Base-by-base conservation (phyloP, 371 early-diverging fungal species). In the Apophysomyces variabilis region DNA sequence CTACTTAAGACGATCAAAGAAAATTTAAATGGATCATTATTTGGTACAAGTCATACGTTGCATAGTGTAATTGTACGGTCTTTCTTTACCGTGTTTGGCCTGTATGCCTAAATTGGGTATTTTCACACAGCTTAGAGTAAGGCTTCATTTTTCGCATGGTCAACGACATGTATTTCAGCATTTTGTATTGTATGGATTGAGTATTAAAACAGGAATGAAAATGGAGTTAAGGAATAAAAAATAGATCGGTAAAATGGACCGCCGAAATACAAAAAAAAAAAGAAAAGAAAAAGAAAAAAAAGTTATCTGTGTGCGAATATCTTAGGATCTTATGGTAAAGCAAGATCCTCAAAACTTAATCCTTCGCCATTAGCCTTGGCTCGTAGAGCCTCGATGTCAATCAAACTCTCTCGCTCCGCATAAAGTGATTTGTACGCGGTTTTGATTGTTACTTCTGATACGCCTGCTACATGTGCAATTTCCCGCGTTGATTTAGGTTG, bases 371-470 rank as follows among this genome's bases (percentile, higher is more conserved):
- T 69, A 21, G 81, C 63, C 46, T 71, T 77, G 38, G 66, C 59
- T 38, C 69, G 73, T 13, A 87, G 66, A 2, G 85, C 68, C 3
- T 86, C 86, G 38, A 85, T 71, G 50, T 87, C 83, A 41, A 90
- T 70, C 35, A 94, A 64, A 38, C 75, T 77, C 9, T 71, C 73
- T n/a, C 87, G 83, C 69, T 89, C 87, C 16, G 71, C 75, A 66
- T 89, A 91, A 38, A 95, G 74, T 14, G 84, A 78, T 71, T 87
- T 90, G 77, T 95, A 95, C 0, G 94, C 92, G 60, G 88, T 90
- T 74, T 92, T 93, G 65, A 96, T 90, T 4, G 98, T 96, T 3
- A 92, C 90, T 68, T 96, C 96, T 44, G 95, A 92, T 11, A 96
- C 94, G 64, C 96, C 95, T 44, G 93, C 90, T 4, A 93, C 90